Evolutionary conservation across 1,139 yeast genomes (phyloP).

Genomic region (Debaryomyces sp.): DNA sequence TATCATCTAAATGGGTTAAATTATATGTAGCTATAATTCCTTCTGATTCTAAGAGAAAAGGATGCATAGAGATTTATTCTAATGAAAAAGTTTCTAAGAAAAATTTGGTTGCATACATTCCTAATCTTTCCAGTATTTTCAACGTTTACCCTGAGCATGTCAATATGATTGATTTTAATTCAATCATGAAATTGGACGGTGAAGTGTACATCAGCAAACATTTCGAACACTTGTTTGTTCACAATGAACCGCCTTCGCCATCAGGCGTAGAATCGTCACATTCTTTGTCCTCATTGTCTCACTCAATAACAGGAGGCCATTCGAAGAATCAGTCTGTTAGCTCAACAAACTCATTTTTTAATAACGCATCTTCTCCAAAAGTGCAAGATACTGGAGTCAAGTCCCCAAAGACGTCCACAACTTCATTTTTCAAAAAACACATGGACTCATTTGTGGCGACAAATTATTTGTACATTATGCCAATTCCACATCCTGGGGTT

Average conservation of each 20-base stretch:
- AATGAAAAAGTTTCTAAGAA: conserved; percentile 46
- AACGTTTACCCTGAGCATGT: conserved; percentile 60
- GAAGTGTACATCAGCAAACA: conserved; percentile 49
- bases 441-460: conserved; percentile 34
- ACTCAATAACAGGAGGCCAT: conserved; percentile 18
- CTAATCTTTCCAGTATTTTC: conserved; percentile 42
- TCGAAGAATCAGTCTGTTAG: conserved; percentile 26
- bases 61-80: conserved; percentile 53
- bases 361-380: conserved; percentile 26
- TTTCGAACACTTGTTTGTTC: conserved; percentile 34
- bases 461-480: conserved; percentile 51
- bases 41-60: conserved; percentile 39
- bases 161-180: conserved; percentile 54
- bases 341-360: conserved; percentile 30
- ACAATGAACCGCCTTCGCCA: conserved; percentile 10
- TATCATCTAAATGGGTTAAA: conserved; percentile 57
- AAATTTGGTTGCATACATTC: conserved; percentile 48
- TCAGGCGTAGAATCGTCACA: conserved; percentile 7
- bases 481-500: conserved; percentile 58
- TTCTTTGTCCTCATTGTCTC: conserved; percentile 19
- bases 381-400: conserved; percentile 17
- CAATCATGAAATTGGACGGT: conserved; percentile 55
- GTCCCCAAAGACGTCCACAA: conserved; percentile 21
- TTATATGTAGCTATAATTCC: conserved; percentile 51
- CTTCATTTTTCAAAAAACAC: conserved; percentile 28